Base-by-base conservation (phyloP, 352 stramenopile genomes). In the Halophytophthora batemanensis region DNA sequence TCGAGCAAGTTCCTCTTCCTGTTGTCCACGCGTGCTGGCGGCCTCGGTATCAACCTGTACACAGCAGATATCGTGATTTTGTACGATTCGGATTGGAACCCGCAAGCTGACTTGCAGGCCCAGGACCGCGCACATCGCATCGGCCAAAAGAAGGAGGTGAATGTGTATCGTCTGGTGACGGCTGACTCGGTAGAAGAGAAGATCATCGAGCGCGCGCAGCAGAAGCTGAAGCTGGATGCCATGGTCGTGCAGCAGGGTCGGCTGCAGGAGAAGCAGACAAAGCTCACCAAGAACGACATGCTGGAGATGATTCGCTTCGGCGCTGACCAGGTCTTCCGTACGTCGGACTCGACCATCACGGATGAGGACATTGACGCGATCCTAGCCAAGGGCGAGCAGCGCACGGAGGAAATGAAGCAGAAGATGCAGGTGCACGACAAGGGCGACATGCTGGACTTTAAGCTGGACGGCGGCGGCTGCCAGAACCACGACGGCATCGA, bases 311-410 rank as follows among this genome's bases (percentile, higher is more conserved):
- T 99, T 50, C 88, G 90, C 29, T 99, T 99, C 66, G 97, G 97
- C 50, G 97, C 97, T 6, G 96, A 99, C 68, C 89, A 98, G 67
- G 97, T 99, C 54, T 97, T 99, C 56, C 90, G 93, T 35, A 93
- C 92, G 11, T 98, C 95, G n/a, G 91, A 97, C 40, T 96, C 87
- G 7, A 97, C 85, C 8, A 98, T 99, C 59, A 98, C 93, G 7
- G 97, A 99, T 49, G 96, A 98, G 57, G 96, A 99, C 66, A 99
- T 99, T 58, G 97, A 99, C 65, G 89, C 91, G 6, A 97, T 99
- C 61, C 86, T 99, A 66, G 95, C 84, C 0, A 87, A 87, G 64
- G 82, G 86, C 64, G 83, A 94, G 41, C 79, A 90, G 41, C 73
- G 84, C 18, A 93, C 83, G 7, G 85, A 93, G 52, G 85, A 93